Percentiles rank a stretch among this genome's conserved stretches.
Evolutionary conservation across 1,284 basidiomycete species (phyloP).

Genomic region (Sporisorium graminicola): DNA sequence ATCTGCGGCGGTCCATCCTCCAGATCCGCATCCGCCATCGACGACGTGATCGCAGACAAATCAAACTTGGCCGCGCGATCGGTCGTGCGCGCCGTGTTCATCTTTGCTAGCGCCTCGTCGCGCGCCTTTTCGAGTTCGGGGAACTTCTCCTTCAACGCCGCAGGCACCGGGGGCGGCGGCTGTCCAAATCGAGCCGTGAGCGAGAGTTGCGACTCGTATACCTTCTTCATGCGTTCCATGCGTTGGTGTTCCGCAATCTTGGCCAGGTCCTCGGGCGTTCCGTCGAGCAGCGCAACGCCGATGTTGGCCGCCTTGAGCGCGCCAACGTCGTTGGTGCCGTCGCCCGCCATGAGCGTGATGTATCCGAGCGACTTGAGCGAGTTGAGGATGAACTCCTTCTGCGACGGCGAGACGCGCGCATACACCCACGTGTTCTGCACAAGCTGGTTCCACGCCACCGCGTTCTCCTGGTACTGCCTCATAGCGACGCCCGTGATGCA

Average conservation of each 20-base stretch:
- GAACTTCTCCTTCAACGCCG: constrained; percentile 59
- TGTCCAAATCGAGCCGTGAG: constrained; percentile 60
- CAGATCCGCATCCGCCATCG: constrained; percentile 64
- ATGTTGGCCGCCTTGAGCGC: constrained; percentile 69
- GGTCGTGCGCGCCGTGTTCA: constrained; percentile 49
- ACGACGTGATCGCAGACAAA: constrained; percentile 59
- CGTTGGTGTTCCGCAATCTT: constrained; percentile 68
- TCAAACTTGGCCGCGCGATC: constrained; percentile 66
- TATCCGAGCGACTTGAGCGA: constrained; percentile 66
- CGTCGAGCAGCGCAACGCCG: constrained; percentile 67
- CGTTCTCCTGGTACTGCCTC: constrained; percentile 59
- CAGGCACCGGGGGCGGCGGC: constrained; percentile 65
- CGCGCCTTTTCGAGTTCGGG: constrained; percentile 67
- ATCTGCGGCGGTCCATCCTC: constrained; percentile 70
- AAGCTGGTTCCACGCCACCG: constrained; percentile 59
- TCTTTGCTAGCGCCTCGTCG: constrained; percentile 60
- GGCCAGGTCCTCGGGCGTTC: constrained; percentile 64
- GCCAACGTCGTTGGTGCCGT: constrained; percentile 69
- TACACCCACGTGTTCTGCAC: constrained; percentile 69
- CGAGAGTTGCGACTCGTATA: constrained; percentile 66
- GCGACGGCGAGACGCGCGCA: constrained; percentile 67
- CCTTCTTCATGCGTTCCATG: constrained; percentile 68
- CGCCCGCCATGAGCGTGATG: constrained; percentile 69
- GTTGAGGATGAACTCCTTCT: constrained; percentile 68
- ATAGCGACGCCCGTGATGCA: constrained; percentile 68